Base-by-base conservation (phyloP, 2,329 filamentous ascomycete species). In the Aspergillus cejpii region DNA sequence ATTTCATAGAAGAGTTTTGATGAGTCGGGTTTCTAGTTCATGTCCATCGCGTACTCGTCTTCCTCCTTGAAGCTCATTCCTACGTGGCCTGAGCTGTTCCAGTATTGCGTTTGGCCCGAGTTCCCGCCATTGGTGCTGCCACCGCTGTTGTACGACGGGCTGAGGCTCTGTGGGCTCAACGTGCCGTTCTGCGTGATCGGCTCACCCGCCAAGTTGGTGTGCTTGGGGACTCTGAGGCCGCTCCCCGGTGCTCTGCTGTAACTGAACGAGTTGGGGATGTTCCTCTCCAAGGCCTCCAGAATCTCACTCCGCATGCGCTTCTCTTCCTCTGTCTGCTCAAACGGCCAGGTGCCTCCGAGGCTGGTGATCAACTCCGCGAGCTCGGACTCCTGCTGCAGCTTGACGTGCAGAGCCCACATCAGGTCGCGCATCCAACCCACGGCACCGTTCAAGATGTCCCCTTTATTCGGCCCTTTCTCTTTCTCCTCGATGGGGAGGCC, bases 401-500 rank as follows among this genome's bases (percentile, higher is more conserved):
- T 94, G 61, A 87, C 77, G 62, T 95, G 83, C 48, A 95, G 74
- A 72, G 94, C 84, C 92, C 92, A 97, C 88, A 97, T 95, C 41
- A 98, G 76, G 70, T 98, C 92, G 51, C 91, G 82, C 49, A 88
- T 96, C 92, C 92, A 98, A 69, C 88, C 89, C 43, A 97, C 92
- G 26, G 91, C 87, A 23, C 92, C 91, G 61, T 97, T 97, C 58
- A 98, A 83, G 48, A 98, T 97, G 59, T 98, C 92, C 39, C 92
- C 92, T 72, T 98, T 98, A 75, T 97, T 97, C 5, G 92, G 92
- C 0, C 92, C 92, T 64, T 97, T 97, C 71, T 98, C 92, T 66
- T 97, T 97, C 56, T 97, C 92, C 59, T 98, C 92, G 27, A 94
- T 79, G 0, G 92, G 91, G 23, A 97, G 77, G 11, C 90, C 89